phyloP scores from a whole-genome alignment of 2,329 filamentous ascomycete genomes.

The Penicillium sp. region DNA sequence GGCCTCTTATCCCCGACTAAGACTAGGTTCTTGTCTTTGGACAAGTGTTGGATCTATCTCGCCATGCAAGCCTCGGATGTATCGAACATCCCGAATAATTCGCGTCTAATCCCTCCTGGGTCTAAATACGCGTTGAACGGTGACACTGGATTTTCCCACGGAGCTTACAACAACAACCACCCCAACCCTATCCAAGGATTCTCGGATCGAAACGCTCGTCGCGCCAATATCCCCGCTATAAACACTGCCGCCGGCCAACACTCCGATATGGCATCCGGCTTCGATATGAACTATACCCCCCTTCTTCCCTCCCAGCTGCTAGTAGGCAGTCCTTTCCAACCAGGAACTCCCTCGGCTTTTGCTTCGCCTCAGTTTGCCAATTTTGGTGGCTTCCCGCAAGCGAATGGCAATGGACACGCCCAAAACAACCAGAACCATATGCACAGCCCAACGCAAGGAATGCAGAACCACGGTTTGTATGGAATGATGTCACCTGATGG shows the following conservation, averaged over 20 bases:
- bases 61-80: constrained; percentile 85
- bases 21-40: constrained; percentile 19
- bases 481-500: constrained; percentile 81
- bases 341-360: constrained; percentile 86
- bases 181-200: constrained; percentile 67
- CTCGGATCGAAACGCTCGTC: constrained; percentile 79
- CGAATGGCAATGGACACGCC: constrained; percentile 53
- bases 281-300: constrained; percentile 98
- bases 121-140: constrained; percentile 65
- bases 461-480: constrained; percentile 71
- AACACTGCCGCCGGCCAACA: constrained; percentile 70
- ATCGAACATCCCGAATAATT: constrained; percentile 57
- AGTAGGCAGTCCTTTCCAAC: constrained; percentile 94
- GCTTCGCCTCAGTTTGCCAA: constrained; percentile 88
- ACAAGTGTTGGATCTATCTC: constrained; percentile 45
- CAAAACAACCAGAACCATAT: constrained; percentile 62
- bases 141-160: constrained; percentile 86
- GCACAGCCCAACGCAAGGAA: constrained; percentile 72
- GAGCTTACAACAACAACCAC: constrained; percentile 83
- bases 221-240: constrained; percentile 82
- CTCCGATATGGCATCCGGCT: constrained; percentile 78
- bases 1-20: constrained; percentile 4
- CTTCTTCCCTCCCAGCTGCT: constrained; percentile 91
- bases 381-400: constrained; percentile 72
- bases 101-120: constrained; percentile 71